These are phyloP conservation scores for Cardamine occulta DNA, from an alignment of 345 rosid species.

Conservation along the genomic window DNA sequence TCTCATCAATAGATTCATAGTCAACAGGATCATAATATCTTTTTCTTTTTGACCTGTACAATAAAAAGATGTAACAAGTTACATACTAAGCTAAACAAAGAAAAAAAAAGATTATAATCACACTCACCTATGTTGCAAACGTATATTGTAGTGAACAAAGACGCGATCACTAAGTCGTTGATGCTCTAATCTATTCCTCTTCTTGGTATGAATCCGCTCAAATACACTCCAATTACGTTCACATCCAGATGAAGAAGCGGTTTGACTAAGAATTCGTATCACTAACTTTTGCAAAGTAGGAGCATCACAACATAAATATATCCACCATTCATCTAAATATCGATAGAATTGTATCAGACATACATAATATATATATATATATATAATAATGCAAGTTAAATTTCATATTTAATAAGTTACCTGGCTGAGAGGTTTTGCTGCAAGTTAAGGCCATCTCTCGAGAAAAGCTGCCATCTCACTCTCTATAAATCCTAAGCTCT, in stretches of 20 bases:
- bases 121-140: not conserved
- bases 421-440: not conserved
- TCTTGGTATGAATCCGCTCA: not conserved
- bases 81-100: not conserved
- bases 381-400: not conserved
- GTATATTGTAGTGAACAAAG: slow-evolving; percentile 16
- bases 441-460: not conserved
- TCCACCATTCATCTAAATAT: slow-evolving; percentile 14
- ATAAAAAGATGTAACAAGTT: not conserved
- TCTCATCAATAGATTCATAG: slow-evolving; percentile 18
- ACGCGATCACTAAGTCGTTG: slow-evolving; percentile 9
- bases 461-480: not conserved
- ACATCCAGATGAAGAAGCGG: not conserved
- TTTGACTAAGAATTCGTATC: slow-evolving; percentile 3
- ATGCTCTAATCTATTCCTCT: not conserved
- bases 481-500: slow-evolving; percentile 8
- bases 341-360: not conserved
- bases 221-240: not conserved
- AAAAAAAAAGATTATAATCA: not conserved
- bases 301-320: not conserved
- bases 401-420: not conserved
- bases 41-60: not conserved
- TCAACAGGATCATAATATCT: slow-evolving; percentile 9
- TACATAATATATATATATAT: not conserved
- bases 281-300: not conserved